Evolutionary conservation across 257 asterid species (phyloP), one percentile per base, ranked within the genome.

Genomic region (Coffea canephora): DNA sequence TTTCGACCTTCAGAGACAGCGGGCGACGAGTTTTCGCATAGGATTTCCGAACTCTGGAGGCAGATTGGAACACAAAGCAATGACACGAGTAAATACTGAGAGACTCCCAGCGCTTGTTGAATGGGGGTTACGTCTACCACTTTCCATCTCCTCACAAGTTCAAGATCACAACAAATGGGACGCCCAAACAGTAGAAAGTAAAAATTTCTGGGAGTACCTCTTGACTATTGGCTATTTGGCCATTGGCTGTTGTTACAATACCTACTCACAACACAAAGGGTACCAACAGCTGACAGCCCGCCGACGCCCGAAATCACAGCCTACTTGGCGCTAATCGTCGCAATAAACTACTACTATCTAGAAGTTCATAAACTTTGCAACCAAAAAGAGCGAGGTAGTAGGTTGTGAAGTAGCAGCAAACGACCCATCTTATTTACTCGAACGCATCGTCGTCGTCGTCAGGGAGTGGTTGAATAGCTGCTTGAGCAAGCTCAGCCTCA

Each of bases 401-500:
- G 43, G 43, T 39, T 4, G 43, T 39, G 5, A 31, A 49, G 65
- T 8, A 48, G 41, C 18, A 11, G 55, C 64, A 43, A 39, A 78
- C n/a, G 34, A 41, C 49, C 52, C 39, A 31, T 8, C 7, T 34
- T 15, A 1, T 69, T 69, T 81, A 93, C 31, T 93, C 97, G 10
- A 93, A 91, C 2, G 94, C 80, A 23, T 92, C 97, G 10, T 92
- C 97, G 68, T 92, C 97, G 0, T 93, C 98, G 66, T 93, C 98
- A 0, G 98, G 97, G 69, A 93, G 96, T n/a, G 98, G 98, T 86
- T 89, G 96, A 46, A 67, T 82, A n/a, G 91, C 91, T 0, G 97
- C 97, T 72, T 70, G 79, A 2, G 46, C 67, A n/a, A 93, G 92
- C 86, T 93, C 97, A 0, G 86, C 89, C 82, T 93, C 98, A 69